Evolutionary conservation across 257 asterid genomes (phyloP).

Genomic region (Nyctanthes arbortristis): DNA sequence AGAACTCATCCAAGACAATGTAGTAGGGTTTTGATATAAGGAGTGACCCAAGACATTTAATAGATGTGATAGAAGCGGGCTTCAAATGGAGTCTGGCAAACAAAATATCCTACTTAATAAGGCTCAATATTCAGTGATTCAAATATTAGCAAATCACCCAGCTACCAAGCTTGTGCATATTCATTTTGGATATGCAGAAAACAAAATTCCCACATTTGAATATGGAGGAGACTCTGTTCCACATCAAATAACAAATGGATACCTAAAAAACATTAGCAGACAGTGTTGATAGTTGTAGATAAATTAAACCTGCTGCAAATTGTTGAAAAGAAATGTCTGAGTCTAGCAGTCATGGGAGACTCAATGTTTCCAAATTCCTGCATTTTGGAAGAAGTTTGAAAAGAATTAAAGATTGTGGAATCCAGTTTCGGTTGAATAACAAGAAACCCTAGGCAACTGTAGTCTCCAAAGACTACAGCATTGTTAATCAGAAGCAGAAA

Average conservation of each 20-base stretch:
- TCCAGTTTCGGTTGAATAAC: conserved; percentile 18
- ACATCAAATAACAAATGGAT: background rate
- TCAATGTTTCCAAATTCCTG: conserved; percentile 27
- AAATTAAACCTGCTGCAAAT: background rate
- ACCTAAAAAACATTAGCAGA: conserved; percentile 9
- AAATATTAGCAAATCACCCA: conserved; percentile 7
- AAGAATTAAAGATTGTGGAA: conserved; percentile 12
- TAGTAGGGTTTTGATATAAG: too few species aligned
- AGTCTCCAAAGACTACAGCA: conserved; percentile 8
- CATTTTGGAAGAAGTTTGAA: background rate
- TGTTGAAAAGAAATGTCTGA: background rate
- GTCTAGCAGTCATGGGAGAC: background rate
- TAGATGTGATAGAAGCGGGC: too few species aligned
- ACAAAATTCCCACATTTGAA: too few species aligned
- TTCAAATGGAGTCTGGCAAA: background rate
- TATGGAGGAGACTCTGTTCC: background rate
- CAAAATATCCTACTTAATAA: background rate
- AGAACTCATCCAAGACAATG: too few species aligned
- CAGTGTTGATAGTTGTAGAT: conserved; percentile 8
- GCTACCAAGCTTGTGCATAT: conserved; percentile 9
- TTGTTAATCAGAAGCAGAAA: conserved; percentile 23
- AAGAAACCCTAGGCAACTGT: conserved; percentile 20
- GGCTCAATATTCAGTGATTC: background rate
- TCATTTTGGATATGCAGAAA: too few species aligned
- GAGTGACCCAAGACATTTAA: too few species aligned